These are phyloP conservation scores for Polymyxa betae DNA, from an alignment of 208 protist species.

Conservation along the genomic window DNA sequence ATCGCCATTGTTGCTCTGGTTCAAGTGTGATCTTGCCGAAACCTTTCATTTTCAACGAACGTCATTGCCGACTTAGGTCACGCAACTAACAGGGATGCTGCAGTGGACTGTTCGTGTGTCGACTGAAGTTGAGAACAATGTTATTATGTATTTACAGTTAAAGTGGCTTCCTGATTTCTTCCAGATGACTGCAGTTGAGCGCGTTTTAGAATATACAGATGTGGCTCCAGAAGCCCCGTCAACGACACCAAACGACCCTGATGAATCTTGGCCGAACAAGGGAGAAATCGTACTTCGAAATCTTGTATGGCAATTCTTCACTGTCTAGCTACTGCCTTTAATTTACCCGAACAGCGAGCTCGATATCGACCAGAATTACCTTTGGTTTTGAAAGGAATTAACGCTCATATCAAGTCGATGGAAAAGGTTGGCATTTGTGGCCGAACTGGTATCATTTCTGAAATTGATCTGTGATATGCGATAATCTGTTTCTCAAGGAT, in stretches of 20 bases:
- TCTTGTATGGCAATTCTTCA: not conserved
- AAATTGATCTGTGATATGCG: not conserved
- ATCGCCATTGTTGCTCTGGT: not conserved
- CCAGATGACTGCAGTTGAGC: slow-evolving; percentile 54
- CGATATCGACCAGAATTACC: slow-evolving; percentile 47
- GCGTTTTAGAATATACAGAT: slow-evolving; percentile 2
- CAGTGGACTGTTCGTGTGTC: slow-evolving; percentile 48
- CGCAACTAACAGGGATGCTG: slow-evolving; percentile 11
- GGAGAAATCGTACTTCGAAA: slow-evolving; percentile 22
- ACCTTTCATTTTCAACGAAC: too few relatives aligned
- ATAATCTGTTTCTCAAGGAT: not conserved
- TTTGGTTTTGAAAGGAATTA: slow-evolving; percentile 43
- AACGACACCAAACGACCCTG: not conserved
- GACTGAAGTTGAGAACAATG: slow-evolving; percentile 43
- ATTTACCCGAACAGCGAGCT: not conserved
- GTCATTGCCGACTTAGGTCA: too few relatives aligned
- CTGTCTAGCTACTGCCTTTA: not conserved
- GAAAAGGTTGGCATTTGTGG: slow-evolving; percentile 69
- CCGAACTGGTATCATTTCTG: slow-evolving; percentile 55
- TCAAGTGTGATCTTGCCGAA: too few relatives aligned
- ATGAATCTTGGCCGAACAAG: not conserved
- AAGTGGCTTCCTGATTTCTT: not conserved
- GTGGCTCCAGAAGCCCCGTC: not conserved
- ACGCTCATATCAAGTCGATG: not conserved
- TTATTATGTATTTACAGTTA: not conserved